Base-by-base conservation (phyloP, 441 rosid species). In the Gossypium trilobum region DNA sequence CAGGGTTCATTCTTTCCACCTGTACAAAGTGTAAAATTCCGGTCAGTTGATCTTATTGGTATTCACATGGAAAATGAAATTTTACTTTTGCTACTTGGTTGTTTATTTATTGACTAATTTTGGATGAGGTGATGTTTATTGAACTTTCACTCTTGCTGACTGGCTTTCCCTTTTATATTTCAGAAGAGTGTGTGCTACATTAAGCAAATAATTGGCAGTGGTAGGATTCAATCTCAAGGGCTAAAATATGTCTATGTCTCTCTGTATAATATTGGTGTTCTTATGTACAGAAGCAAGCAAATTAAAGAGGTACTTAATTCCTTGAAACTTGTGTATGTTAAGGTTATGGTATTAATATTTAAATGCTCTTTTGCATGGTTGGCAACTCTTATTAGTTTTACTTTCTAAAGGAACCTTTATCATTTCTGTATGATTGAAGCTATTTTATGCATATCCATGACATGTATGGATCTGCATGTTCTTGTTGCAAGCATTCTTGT, bases 1-100 rank as follows among this genome's bases (percentile, higher is more conserved):
- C 91, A 82, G 92, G 94, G 70, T 91, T 93, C 77, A 85, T 83
- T 73, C 83, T 95, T 79, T 89, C 97, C 64, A 73, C 88, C 76
- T 81, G 77, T 66, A 84, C 86, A 52, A 83, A 86, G 74, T 76
- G 56, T 82, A 85, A 82, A 68, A 69, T 85, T 73, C 79, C 89
- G 98, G 99, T 93, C 77, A 68, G 68, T 56, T 50, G 20, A 70
- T 65, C 33, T 79, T 62, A 8, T 64, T 46, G 68, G 39, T 66
- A 54, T 60, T 74, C 5, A 74, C 17, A 50, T 67, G 71, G 59
- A 22, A 48, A 23, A 14, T 50, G 22, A 19, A 50, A 67, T 25
- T 54, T 17, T 7, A 8, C 39, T 31, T 20, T 39, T 36, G 29
- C 39, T 42, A 46, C 33, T 72, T 42, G 57, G 64, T 71, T 77